Evolutionary conservation across 106 monocot genomes (phyloP), one percentile per base, ranked within the genome.

Genomic region (Platanthera guangdongensis): DNA sequence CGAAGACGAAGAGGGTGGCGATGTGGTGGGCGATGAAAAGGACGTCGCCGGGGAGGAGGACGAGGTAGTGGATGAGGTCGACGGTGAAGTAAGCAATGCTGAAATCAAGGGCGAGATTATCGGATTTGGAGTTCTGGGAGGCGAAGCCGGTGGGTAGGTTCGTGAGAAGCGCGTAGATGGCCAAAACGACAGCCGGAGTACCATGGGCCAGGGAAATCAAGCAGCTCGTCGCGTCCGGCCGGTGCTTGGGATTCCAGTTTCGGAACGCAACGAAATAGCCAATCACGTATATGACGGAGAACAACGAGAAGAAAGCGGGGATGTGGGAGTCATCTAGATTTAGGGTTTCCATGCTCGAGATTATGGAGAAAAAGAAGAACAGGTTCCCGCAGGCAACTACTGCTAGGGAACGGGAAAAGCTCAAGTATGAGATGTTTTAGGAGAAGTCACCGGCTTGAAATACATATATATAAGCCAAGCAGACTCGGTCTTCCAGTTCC

Each of bases 21-120:
- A 99, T 80, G 75, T 99, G 97, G 83, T 99, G 97, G 16, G 87
- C 97, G 18, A 99, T 92, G 82, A 92, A 99, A 75, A 99, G 91
- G 52, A 70, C 78, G 52, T 99, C 97, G 11, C 77, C 75, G 13
- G 94, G 91, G 8, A 86, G 46, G 30, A 94, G 83, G 47, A 92
- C 59, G 0, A 99, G 68, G 79, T 93, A 97, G 70, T 99, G 94
- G 9, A 99, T 84, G 5, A 99, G 86, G 78, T 99, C 97, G 47
- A 89, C 84, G 30, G 78, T 65, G 83, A 99, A 99, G 77, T 99
- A 99, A 48, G 89, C 83, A 21, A 88, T 86, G 86, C 97, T 99
- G 80, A 86, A 99, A 57, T 99, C 97, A 4, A 99, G 88, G 57
- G 93, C 94, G 0, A 83, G 39, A 63, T 84, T 79, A 50, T 94